phyloP scores from a whole-genome alignment of 2,329 filamentous ascomycete species.

The Cladosporium sp. region DNA sequence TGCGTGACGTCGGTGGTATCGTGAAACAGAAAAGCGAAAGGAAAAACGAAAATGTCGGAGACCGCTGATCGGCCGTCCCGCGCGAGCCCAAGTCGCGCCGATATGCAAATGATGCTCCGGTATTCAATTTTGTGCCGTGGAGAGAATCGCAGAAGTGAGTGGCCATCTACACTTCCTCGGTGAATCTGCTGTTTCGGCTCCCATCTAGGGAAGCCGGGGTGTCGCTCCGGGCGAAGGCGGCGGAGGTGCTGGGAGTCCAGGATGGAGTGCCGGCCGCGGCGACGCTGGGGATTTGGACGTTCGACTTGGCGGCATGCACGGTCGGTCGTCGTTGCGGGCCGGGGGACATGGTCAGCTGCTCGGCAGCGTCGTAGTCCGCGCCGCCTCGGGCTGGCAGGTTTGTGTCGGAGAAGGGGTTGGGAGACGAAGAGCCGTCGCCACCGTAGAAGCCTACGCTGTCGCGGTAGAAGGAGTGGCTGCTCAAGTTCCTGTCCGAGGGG shows the following conservation, averaged over 20 bases:
- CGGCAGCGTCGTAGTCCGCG: constrained; percentile 1
- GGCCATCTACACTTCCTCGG: constrained; percentile 21
- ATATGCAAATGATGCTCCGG: constrained; percentile 4
- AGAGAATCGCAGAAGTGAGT: background rate
- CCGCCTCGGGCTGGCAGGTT: background rate
- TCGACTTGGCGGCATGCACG: constrained; percentile 27
- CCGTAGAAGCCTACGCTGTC: constrained; percentile 40
- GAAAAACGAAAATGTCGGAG: background rate
- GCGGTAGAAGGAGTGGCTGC: constrained; percentile 38
- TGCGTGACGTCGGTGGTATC: constrained; percentile 4
- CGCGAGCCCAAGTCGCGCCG: background rate
- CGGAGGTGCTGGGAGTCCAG: constrained; percentile 12
- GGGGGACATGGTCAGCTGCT: constrained; percentile 26
- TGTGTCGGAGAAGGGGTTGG: constrained; percentile 10
- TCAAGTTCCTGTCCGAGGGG: constrained; percentile 17
- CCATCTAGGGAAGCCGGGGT: constrained; percentile 20
- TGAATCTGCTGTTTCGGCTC: constrained; percentile 22
- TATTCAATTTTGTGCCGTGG: too few relatives aligned
- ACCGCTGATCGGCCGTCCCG: background rate
- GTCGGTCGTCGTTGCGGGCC: constrained; percentile 29
- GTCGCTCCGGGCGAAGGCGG: constrained; percentile 17
- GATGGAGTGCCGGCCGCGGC: constrained; percentile 11
- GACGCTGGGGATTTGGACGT: constrained; percentile 18
- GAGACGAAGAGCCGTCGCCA: constrained; percentile 24
- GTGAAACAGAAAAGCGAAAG: constrained; percentile 6